Percentiles rank a stretch among this genome's conserved stretches.
These are phyloP conservation scores for Mortierella sp. DNA, from an alignment of 371 early-diverging fungal species.

Conservation along the genomic window DNA sequence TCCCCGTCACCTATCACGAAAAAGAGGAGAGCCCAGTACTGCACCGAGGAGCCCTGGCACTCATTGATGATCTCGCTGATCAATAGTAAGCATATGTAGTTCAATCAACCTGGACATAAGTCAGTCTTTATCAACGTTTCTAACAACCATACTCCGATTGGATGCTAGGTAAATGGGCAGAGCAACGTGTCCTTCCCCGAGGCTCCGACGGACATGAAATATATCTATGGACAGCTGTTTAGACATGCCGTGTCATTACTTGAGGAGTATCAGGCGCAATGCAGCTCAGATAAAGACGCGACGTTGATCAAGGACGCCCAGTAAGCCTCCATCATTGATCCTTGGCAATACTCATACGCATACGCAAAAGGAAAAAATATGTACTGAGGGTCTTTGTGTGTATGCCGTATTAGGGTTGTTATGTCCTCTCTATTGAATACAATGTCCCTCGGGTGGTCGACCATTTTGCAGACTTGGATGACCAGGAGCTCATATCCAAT, in stretches of 20 bases:
- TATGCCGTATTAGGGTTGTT: constrained; percentile 9
- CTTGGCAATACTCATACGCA: neutral
- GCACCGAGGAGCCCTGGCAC: constrained; percentile 11
- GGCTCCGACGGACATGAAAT: neutral
- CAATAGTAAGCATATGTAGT: constrained; percentile 3
- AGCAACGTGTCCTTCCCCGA: constrained; percentile 16
- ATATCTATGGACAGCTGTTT: neutral
- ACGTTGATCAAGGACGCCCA: constrained; percentile 1
- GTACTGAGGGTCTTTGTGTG: neutral
- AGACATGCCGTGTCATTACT: neutral
- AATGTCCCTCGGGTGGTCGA: constrained; percentile 17
- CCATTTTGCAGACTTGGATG: constrained; percentile 5
- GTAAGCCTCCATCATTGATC: neutral
- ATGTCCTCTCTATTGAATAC: constrained; percentile 18
- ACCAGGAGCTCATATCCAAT: constrained; percentile 13
- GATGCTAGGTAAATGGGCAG: constrained; percentile 9
- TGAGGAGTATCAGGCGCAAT: neutral
- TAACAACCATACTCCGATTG: neutral
- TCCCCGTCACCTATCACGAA: constrained; percentile 6
- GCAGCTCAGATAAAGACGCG: neutral
- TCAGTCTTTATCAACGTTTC: neutral
- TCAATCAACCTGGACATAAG: neutral
- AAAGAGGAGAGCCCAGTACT: constrained; percentile 8
- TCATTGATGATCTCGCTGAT: constrained; percentile 7
- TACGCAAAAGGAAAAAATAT: neutral